Conservation (phyloP, 1,139 yeast species). For the Yamadazyma atlantica region DNA sequence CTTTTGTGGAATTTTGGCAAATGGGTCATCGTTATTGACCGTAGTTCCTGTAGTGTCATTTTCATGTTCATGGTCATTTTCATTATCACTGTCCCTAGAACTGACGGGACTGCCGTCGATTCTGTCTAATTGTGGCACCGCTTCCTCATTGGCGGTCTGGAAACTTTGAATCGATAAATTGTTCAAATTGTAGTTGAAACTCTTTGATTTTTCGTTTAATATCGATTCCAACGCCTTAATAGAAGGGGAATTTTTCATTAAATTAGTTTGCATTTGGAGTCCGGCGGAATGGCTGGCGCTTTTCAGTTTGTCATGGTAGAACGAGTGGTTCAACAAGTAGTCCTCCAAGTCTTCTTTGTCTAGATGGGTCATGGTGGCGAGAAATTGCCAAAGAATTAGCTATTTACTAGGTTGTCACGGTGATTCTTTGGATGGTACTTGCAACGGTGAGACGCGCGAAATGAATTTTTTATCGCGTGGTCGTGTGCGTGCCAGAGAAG, state of each 20-base stretch:
- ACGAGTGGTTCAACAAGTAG: constrained; percentile 16
- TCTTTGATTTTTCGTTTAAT: constrained; percentile 30
- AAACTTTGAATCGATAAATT: constrained; percentile 11
- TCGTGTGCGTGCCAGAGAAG: too few species aligned
- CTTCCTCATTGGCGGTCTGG: constrained; percentile 12
- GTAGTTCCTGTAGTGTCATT: constrained; percentile 4
- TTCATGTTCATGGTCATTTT: constrained; percentile 6
- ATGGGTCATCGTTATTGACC: neutral
- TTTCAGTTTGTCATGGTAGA: constrained; percentile 14
- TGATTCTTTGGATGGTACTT: too few species aligned
- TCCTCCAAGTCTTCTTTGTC: constrained; percentile 15
- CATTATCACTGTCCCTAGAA: constrained; percentile 15
- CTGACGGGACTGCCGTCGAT: constrained; percentile 15
- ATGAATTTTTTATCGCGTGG: constrained; percentile 1
- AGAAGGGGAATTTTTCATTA: constrained; percentile 55
- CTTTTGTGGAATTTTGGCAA: too few species aligned
- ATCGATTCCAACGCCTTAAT: constrained; percentile 53
- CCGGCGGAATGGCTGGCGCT: constrained; percentile 4
- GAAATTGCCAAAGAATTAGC: too few species aligned
- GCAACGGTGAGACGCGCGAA: neutral
- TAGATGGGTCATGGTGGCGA: constrained; percentile 4
- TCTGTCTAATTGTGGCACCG: constrained; percentile 4
- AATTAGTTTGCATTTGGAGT: constrained; percentile 32
- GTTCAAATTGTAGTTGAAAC: constrained; percentile 17
- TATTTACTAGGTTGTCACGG: too few species aligned